Conservation (phyloP, 176 grass and related monocot species). For the Carex myosuroides region DNA sequence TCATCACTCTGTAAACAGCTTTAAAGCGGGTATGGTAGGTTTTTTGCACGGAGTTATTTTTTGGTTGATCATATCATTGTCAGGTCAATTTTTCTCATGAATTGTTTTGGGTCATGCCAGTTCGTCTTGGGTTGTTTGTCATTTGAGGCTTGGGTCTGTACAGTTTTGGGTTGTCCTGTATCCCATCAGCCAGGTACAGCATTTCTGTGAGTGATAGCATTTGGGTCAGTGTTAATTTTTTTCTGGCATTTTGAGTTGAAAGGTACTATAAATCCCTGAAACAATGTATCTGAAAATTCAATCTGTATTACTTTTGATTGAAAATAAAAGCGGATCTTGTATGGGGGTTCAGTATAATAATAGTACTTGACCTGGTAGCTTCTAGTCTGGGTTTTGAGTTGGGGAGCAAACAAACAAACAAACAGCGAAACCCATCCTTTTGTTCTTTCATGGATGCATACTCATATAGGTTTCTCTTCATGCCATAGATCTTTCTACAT, state of each 20-base stretch:
- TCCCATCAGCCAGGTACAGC: neutral
- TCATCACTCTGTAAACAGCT: neutral
- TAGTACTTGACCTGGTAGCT: neutral
- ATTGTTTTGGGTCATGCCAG: neutral
- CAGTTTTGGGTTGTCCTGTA: neutral
- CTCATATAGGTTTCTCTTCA: constrained; percentile 36
- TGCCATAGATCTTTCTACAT: constrained; percentile 26
- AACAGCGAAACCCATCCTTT: neutral
- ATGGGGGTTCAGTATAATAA: neutral
- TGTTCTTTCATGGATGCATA: constrained; percentile 28
- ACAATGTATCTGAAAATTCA: neutral
- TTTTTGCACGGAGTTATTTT: neutral
- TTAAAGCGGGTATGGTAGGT: neutral
- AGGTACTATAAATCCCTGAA: neutral
- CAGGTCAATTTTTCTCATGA: neutral
- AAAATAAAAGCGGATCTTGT: neutral
- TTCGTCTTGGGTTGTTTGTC: neutral
- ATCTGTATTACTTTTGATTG: neutral
- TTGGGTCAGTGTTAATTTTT: neutral
- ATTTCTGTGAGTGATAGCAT: neutral
- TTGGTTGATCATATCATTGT: neutral
- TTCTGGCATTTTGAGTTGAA: neutral
- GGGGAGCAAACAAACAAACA: neutral
- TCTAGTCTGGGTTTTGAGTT: neutral
- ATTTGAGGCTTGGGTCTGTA: neutral